Percentiles rank a stretch among this genome's conserved stretches.
These are phyloP conservation scores for Neurospora sp. DNA, from an alignment of 2,329 filamentous ascomycete genomes.

Conservation along the genomic window DNA sequence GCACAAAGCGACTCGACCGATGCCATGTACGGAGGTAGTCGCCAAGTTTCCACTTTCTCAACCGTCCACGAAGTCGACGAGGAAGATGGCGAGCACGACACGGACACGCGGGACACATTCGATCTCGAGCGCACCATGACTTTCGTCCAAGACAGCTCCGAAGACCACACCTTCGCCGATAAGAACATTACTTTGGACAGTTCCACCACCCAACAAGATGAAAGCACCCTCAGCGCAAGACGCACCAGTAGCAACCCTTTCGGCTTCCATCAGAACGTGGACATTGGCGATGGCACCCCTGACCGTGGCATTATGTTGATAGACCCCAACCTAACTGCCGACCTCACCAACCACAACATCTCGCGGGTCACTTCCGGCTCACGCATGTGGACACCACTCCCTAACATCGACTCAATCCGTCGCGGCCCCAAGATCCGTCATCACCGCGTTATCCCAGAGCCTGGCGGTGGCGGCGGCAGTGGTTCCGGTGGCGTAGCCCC, in stretches of 20 bases:
- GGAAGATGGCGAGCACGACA: not conserved
- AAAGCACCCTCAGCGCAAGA: not conserved
- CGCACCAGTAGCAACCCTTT: not conserved
- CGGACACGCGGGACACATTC: not conserved
- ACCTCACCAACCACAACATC: not conserved
- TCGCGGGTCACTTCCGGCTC: not conserved
- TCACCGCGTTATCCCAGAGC: constrained; percentile 26
- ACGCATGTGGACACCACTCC: constrained; percentile 24
- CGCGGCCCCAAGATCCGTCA: constrained; percentile 12
- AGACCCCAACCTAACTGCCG: not conserved
- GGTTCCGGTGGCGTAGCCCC: constrained; percentile 25
- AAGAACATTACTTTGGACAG: not conserved
- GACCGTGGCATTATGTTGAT: not conserved
- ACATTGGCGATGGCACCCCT: not conserved
- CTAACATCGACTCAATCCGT: constrained; percentile 24
- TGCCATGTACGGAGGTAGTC: not conserved
- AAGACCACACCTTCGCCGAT: not conserved
- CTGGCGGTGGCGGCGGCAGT: constrained; percentile 20
- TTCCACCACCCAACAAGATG: not conserved
- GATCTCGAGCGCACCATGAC: not conserved
- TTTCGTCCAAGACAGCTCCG: not conserved
- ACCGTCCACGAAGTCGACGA: not conserved
- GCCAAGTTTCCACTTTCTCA: not conserved
- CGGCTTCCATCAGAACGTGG: not conserved
- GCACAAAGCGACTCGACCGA: not conserved